A percentile compares a stretch with the other conserved stretches of the same genome.
These are phyloP conservation scores for Panellus pusillus DNA, from an alignment of 768 basidiomycete species.

Conservation along the genomic window DNA sequence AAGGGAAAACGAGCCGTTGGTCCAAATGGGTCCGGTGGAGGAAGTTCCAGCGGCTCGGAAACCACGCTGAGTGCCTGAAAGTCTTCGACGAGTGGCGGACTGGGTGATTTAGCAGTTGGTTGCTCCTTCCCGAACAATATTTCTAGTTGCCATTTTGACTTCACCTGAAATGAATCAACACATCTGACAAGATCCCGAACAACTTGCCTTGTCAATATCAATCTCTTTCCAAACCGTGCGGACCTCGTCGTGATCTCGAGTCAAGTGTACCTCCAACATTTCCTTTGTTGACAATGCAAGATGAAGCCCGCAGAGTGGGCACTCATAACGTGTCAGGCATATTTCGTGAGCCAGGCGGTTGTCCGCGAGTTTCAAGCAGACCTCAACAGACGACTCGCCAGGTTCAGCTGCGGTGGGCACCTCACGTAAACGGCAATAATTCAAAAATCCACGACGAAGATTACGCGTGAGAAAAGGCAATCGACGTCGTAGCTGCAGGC, in stretches of 20 bases:
- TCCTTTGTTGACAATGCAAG: constrained; percentile 39
- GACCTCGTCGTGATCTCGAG: constrained; percentile 48
- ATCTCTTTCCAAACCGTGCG: constrained; percentile 36
- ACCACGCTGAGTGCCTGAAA: constrained; percentile 8
- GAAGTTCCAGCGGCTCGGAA: neutral
- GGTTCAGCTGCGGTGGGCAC: constrained; percentile 30
- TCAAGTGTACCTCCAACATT: constrained; percentile 49
- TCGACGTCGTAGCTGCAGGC: constrained; percentile 37
- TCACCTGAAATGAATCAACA: neutral
- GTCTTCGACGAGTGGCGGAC: constrained; percentile 22
- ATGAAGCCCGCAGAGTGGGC: constrained; percentile 56
- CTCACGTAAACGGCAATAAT: constrained; percentile 37
- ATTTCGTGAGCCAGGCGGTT: constrained; percentile 26
- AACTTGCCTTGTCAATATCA: constrained; percentile 22
- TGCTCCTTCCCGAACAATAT: neutral
- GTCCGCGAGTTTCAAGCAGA: constrained; percentile 20
- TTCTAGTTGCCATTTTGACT: constrained; percentile 4
- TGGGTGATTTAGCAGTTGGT: neutral
- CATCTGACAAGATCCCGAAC: neutral
- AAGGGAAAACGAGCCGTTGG: constrained; percentile 54
- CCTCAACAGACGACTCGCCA: neutral
- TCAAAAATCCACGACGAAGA: constrained; percentile 48
- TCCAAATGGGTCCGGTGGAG: constrained; percentile 26
- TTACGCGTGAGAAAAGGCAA: constrained; percentile 62
- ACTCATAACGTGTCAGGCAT: constrained; percentile 28